These are phyloP conservation scores for Bathelium albidoporum DNA, from an alignment of 495 filamentous ascomycete species.

Conservation along the genomic window DNA sequence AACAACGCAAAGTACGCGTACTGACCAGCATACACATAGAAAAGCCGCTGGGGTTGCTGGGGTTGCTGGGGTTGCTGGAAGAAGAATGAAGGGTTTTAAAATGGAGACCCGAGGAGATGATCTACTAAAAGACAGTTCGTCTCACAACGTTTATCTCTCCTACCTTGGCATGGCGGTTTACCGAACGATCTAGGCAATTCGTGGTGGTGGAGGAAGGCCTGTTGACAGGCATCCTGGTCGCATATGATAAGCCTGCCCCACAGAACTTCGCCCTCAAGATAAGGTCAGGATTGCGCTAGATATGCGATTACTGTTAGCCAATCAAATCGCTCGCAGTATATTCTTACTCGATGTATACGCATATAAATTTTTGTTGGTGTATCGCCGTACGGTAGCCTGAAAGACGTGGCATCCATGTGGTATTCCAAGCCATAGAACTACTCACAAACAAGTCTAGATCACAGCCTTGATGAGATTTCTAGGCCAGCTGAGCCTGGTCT, in stretches of 20 bases:
- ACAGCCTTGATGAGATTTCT: neutral
- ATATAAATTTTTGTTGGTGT: too few relatives aligned
- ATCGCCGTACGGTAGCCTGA: too few relatives aligned
- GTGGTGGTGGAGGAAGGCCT: neutral
- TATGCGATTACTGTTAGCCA: neutral
- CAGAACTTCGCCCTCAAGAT: neutral
- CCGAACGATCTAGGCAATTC: neutral
- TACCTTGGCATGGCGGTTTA: neutral
- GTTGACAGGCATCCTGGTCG: neutral
- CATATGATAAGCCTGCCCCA: slow-evolving; percentile 1
- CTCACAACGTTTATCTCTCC: neutral
- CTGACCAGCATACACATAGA: too few relatives aligned
- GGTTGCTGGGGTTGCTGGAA: too few relatives aligned
- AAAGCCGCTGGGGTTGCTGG: too few relatives aligned
- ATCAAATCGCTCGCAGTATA: neutral
- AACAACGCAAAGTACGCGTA: too few relatives aligned
- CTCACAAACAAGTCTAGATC: neutral
- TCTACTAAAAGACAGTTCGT: neutral
- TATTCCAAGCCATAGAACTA: neutral
- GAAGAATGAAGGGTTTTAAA: neutral
- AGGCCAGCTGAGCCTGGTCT: too few relatives aligned
- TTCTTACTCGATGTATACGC: neutral
- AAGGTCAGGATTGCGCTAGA: neutral
- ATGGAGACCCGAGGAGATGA: neutral
- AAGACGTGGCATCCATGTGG: too few relatives aligned